phyloP scores from a whole-genome alignment of 2,329 filamentous ascomycete genomes.

The Penicillium aurantiogriseum region DNA sequence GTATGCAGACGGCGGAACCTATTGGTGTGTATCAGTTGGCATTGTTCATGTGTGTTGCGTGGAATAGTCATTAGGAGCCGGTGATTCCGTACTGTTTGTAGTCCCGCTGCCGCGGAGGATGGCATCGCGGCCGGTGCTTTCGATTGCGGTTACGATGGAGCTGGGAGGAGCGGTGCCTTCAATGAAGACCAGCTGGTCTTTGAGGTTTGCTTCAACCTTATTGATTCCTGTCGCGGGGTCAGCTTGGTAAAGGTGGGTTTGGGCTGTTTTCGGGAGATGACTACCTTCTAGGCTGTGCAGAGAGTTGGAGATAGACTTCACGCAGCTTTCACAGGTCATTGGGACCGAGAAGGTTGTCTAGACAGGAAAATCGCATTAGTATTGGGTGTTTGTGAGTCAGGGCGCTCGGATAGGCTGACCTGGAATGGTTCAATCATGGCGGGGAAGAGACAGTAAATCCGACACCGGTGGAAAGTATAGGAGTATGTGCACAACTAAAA shows the following conservation, averaged over 20 bases:
- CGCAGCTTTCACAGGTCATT: slow-evolving; percentile 84
- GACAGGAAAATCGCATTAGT: slow-evolving; percentile 16
- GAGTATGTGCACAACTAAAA: background rate
- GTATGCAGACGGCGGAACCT: slow-evolving; percentile 74
- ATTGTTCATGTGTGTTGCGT: background rate
- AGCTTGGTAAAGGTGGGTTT: background rate
- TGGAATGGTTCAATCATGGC: slow-evolving; percentile 49
- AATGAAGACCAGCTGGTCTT: slow-evolving; percentile 78
- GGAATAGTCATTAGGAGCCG: slow-evolving; percentile 1
- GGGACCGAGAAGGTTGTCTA: slow-evolving; percentile 94
- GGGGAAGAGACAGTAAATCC: slow-evolving; percentile 16
- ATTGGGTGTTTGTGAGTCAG: background rate
- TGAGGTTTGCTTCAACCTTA: slow-evolving; percentile 77
- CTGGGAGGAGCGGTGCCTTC: slow-evolving; percentile 89
- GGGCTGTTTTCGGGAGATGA: background rate
- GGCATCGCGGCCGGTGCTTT: slow-evolving; percentile 86
- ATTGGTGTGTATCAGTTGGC: background rate
- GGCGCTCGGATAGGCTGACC: slow-evolving; percentile 29
- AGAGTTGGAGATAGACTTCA: slow-evolving; percentile 79
- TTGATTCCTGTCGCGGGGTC: slow-evolving; percentile 61
- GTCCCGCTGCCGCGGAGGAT: slow-evolving; percentile 86
- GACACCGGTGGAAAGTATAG: background rate
- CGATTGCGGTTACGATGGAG: slow-evolving; percentile 82
- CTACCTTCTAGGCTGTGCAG: slow-evolving; percentile 69
- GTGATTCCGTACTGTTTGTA: slow-evolving; percentile 64